Evolutionary conservation across 2,329 filamentous ascomycete species (phyloP).

Genomic region (Acephala macrosclerotiorum): DNA sequence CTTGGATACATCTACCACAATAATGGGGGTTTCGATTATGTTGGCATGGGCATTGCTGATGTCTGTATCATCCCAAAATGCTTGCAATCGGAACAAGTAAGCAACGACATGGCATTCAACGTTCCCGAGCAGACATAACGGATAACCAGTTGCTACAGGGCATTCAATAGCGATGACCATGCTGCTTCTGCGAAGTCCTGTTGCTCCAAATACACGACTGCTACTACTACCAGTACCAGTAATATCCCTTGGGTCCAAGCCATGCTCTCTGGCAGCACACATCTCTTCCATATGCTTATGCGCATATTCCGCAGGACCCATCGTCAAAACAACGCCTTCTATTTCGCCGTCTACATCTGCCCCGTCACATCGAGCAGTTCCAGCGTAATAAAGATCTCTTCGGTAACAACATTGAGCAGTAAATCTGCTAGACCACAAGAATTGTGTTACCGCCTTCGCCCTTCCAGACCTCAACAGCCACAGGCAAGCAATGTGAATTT

Average conservation of each 20-base stretch:
- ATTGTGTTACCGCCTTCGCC: slow-evolving; percentile 5
- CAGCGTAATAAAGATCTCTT: neutral
- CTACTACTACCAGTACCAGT: slow-evolving; percentile 19
- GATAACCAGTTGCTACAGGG: slow-evolving; percentile 26
- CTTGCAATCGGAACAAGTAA: neutral
- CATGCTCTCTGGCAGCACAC: slow-evolving; percentile 21
- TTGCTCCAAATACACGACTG: slow-evolving; percentile 30
- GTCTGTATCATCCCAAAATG: neutral
- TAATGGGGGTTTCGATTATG: neutral
- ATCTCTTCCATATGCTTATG: slow-evolving; percentile 33
- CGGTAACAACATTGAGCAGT: slow-evolving; percentile 6
- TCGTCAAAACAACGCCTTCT: neutral
- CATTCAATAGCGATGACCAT: slow-evolving; percentile 30
- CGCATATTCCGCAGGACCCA: slow-evolving; percentile 23
- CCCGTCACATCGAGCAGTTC: slow-evolving; percentile 8
- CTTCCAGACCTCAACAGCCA: slow-evolving; percentile 15
- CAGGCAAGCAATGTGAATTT: slow-evolving; percentile 7
- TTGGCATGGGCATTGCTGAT: neutral
- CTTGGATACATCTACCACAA: neutral
- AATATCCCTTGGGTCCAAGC: slow-evolving; percentile 24
- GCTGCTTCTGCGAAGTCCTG: slow-evolving; percentile 22
- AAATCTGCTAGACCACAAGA: neutral
- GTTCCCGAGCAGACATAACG: neutral
- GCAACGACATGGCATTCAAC: slow-evolving; percentile 10
- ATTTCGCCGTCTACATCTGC: slow-evolving; percentile 5